These are phyloP conservation scores for Entomortierella chlamydospora DNA, from an alignment of 192 early-diverging fungal species.

Conservation along the genomic window DNA sequence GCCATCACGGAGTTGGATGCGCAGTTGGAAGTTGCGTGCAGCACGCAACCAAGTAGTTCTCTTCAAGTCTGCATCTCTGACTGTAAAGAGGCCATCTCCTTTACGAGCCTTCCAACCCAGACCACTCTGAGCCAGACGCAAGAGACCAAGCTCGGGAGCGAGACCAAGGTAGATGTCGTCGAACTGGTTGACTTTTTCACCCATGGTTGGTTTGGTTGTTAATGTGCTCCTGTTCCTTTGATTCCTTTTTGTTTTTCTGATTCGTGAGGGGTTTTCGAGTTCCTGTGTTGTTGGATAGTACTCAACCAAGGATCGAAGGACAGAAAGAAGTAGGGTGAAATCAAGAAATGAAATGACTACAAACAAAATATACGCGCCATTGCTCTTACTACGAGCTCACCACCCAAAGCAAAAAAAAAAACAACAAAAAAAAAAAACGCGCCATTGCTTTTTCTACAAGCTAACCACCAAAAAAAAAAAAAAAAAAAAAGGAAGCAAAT, in stretches of 20 bases:
- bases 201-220: constrained; percentile 25
- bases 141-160: constrained; percentile 55
- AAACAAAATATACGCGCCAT: not conserved
- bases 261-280: not conserved
- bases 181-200: constrained; percentile 62
- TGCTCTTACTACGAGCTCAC: too few relatives aligned
- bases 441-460: too few relatives aligned
- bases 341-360: not conserved
- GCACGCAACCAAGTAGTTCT: constrained; percentile 84
- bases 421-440: not conserved
- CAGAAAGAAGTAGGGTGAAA: not conserved
- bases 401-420: not conserved
- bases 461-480: too few relatives aligned
- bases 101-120: constrained; percentile 81
- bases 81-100: constrained; percentile 64
- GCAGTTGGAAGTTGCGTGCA: constrained; percentile 87
- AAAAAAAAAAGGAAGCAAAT: not conserved
- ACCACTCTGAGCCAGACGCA: constrained; percentile 67
- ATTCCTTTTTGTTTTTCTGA: not conserved
- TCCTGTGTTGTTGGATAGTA: not conserved
- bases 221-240: not conserved
- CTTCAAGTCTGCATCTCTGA: constrained; percentile 74
- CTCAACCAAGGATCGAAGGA: not conserved
- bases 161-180: constrained; percentile 66
- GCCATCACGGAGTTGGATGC: constrained; percentile 80